These are phyloP conservation scores for Amanita rimosa DNA, from an alignment of 768 basidiomycete species.

Conservation along the genomic window DNA sequence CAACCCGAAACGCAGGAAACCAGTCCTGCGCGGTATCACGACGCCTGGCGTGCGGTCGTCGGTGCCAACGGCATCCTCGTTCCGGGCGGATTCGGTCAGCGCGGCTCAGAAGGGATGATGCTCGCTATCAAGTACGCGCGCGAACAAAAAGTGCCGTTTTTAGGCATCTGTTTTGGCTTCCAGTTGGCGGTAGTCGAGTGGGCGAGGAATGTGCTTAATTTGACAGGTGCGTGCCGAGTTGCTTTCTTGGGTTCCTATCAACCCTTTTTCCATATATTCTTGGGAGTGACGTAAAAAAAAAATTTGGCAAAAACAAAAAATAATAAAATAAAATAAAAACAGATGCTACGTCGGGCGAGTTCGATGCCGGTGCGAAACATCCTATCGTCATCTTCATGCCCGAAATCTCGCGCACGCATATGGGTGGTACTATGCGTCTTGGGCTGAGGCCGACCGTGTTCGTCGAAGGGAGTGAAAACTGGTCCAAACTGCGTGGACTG, in stretches of 20 bases:
- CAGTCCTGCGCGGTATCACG: constrained; percentile 83
- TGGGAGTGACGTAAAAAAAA: too few relatives aligned
- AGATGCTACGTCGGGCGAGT: constrained; percentile 86
- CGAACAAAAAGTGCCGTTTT: constrained; percentile 89
- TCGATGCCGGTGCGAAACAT: constrained; percentile 46
- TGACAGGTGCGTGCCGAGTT: constrained; percentile 37
- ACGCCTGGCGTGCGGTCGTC: constrained; percentile 90
- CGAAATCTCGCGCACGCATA: constrained; percentile 93
- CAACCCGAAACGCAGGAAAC: constrained; percentile 72
- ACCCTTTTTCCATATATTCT: too few relatives aligned
- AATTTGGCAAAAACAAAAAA: too few relatives aligned
- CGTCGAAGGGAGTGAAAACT: constrained; percentile 50
- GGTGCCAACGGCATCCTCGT: constrained; percentile 91
- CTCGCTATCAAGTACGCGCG: constrained; percentile 96
- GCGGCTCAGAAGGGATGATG: constrained; percentile 97
- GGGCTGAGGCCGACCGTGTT: constrained; percentile 96
- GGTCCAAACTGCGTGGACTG: constrained; percentile 65
- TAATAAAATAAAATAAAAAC: background rate
- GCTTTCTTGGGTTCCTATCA: too few relatives aligned
- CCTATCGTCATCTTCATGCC: constrained; percentile 96
- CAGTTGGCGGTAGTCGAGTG: constrained; percentile 95
- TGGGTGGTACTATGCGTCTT: constrained; percentile 99
- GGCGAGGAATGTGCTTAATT: constrained; percentile 72
- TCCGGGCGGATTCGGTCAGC: constrained; percentile 89
- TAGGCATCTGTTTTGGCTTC: constrained; percentile 97